Evolutionary conservation across 179 eudicot genomes (phyloP).

Genomic region (Beta corolliflora): DNA sequence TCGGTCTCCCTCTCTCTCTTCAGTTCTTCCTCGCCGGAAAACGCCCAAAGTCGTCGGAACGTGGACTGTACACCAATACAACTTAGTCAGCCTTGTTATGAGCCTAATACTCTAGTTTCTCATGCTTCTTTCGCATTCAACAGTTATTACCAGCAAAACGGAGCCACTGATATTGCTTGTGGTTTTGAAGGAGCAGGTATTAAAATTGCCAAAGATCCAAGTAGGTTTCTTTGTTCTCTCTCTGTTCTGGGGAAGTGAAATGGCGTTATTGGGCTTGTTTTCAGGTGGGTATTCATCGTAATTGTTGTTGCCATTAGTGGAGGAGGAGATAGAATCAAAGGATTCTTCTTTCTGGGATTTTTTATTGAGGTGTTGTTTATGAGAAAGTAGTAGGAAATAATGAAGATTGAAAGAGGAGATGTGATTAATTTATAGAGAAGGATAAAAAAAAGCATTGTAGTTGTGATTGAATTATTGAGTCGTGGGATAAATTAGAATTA

Average conservation of each 20-base stretch:
- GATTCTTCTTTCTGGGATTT: not conserved
- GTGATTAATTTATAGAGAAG: too few relatives aligned
- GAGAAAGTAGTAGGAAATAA: not conserved
- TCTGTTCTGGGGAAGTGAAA: not conserved
- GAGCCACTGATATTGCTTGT: conserved; percentile 88
- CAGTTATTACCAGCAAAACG: conserved; percentile 91
- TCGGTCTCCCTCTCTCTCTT: too few relatives aligned
- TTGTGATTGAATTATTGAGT: not conserved
- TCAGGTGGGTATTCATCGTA: conserved; percentile 33
- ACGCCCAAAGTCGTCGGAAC: too few relatives aligned
- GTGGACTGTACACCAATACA: too few relatives aligned
- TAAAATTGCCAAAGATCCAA: conserved; percentile 75
- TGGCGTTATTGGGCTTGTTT: conserved; percentile 18
- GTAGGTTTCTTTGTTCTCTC: conserved; percentile 46
- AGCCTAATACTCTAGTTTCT: conserved; percentile 56
- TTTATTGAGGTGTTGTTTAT: too few relatives aligned
- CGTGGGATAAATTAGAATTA: too few relatives aligned
- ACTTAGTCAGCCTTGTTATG: too few relatives aligned
- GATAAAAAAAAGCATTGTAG: not conserved
- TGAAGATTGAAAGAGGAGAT: not conserved
- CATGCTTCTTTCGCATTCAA: conserved; percentile 95
- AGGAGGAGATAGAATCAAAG: not conserved
- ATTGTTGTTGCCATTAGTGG: conserved; percentile 46
- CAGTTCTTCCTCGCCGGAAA: too few relatives aligned
- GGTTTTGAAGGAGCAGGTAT: conserved; percentile 80